These are phyloP conservation scores for Claviceps purpurea DNA, from an alignment of 2,329 filamentous ascomycete genomes.

Conservation along the genomic window DNA sequence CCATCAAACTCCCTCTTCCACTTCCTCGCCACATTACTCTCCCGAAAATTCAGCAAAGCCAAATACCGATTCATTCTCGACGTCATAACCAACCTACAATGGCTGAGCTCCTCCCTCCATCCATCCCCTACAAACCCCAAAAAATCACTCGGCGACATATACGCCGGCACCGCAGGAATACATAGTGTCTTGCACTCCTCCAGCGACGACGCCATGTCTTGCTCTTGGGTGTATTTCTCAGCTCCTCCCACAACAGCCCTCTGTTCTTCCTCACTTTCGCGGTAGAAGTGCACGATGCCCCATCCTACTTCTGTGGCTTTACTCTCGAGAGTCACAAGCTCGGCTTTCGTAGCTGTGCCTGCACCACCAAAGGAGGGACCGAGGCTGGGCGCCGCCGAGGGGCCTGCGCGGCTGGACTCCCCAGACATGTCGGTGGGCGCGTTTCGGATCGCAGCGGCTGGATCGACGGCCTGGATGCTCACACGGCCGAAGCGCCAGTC, in stretches of 20 bases:
- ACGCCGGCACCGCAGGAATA: slow-evolving; percentile 87
- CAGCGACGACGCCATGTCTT: slow-evolving; percentile 16
- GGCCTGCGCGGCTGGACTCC: slow-evolving; percentile 26
- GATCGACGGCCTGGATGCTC: slow-evolving; percentile 68
- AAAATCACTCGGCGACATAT: slow-evolving; percentile 83
- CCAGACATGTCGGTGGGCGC: slow-evolving; percentile 17
- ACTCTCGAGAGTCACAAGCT: slow-evolving; percentile 57
- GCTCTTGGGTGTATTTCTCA: slow-evolving; percentile 12
- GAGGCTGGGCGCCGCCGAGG: slow-evolving; percentile 37
- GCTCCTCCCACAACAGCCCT: slow-evolving; percentile 32
- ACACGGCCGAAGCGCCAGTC: slow-evolving; percentile 81
- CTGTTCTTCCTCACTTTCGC: slow-evolving; percentile 63
- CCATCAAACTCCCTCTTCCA: slow-evolving; percentile 88
- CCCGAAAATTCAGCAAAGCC: slow-evolving; percentile 87
- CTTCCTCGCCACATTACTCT: slow-evolving; percentile 55
- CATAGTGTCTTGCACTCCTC: slow-evolving; percentile 77
- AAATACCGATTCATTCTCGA: slow-evolving; percentile 82
- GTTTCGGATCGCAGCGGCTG: slow-evolving; percentile 21
- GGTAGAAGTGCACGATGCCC: slow-evolving; percentile 89
- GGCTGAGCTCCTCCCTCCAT: slow-evolving; percentile 74
- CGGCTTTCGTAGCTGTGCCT: slow-evolving; percentile 70
- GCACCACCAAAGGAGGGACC: slow-evolving; percentile 42
- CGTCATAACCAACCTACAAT: slow-evolving; percentile 90
- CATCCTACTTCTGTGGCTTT: slow-evolving; percentile 70
- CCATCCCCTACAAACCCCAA: slow-evolving; percentile 82